Evolutionary conservation across 306 rosid genomes (phyloP), one percentile per base, ranked within the genome.

Genomic region (Senna tora): DNA sequence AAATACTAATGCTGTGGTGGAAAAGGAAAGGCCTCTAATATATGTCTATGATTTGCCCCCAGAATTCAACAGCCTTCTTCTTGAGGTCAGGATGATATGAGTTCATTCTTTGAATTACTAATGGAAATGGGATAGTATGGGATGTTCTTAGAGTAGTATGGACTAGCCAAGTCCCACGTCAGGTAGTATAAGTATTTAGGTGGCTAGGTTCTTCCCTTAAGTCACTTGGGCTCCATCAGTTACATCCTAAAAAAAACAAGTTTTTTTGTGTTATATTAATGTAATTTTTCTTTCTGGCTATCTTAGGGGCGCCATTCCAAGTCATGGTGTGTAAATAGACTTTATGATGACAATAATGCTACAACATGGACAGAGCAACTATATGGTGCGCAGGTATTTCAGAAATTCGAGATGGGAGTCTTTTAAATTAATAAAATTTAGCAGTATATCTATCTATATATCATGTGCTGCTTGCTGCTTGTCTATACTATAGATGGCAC

Each of bases 31-130:
- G 75, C 98, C 98, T 39, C 92, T 93, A 47, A 78, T 93, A 70
- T 93, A 93, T 82, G 82, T 90, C 64, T 93, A 93, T 56, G 97
- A 93, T 78, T 84, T 93, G 80, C 96, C 96, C 49, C 83, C 96
- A 0, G 83, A 64, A 60, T 93, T 88, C 93, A 93, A 93, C 88
- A 93, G 96, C 80, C 82, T 84, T 39, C 93, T 93, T 49, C 80
- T 93, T 67, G 93, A 93, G 98, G 98, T 92, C 65, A 70, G 76
- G 50, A 84, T 77, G 12, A 75, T 82, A 79, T 67, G 56, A 61
- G 17, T 73, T 59, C 55, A 53, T 67, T 78, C 68, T 61, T 64
- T n/a, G n/a, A n/a, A n/a, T n/a, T n/a, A n/a, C n/a, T n/a, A n/a
- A n/a, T n/a, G n/a, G n/a, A n/a, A n/a, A n/a, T n/a, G n/a, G n/a